These are phyloP conservation scores for Abelmoschus esculentus DNA, from an alignment of 345 rosid species.

Conservation along the genomic window DNA sequence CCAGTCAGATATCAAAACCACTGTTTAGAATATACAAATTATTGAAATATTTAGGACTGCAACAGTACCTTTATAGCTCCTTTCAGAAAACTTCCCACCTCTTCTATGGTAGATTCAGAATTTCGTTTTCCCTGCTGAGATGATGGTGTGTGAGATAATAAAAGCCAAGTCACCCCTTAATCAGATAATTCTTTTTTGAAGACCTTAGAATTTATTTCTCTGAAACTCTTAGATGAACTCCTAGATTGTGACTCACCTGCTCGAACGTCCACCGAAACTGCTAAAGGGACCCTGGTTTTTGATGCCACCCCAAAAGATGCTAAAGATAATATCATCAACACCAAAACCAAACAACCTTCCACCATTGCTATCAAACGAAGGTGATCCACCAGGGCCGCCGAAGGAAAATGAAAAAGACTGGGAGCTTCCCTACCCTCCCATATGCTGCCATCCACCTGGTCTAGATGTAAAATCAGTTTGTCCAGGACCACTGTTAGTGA, in stretches of 20 bases:
- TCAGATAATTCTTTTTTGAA: slow-evolving; percentile 58
- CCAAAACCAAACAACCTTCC: slow-evolving; percentile 54
- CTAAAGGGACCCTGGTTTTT: slow-evolving; percentile 16
- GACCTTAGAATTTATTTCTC: slow-evolving; percentile 38
- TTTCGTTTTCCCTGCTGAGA: slow-evolving; percentile 34
- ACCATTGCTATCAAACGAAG: slow-evolving; percentile 50
- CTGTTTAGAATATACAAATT: not conserved
- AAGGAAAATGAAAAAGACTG: slow-evolving; percentile 61
- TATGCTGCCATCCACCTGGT: slow-evolving; percentile 65
- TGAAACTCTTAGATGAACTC: slow-evolving; percentile 37
- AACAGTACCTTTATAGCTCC: slow-evolving; percentile 77
- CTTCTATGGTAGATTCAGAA: slow-evolving; percentile 51
- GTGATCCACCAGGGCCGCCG: slow-evolving; percentile 46
- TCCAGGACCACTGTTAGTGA: slow-evolving; percentile 56
- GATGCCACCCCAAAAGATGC: slow-evolving; percentile 21
- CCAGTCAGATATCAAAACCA: not conserved
- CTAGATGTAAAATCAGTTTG: slow-evolving; percentile 43
- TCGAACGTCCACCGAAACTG: slow-evolving; percentile 50
- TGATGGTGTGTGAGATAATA: slow-evolving; percentile 50
- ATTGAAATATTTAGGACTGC: not conserved
- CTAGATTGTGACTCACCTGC: slow-evolving; percentile 37
- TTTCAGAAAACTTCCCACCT: slow-evolving; percentile 52
- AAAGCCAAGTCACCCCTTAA: slow-evolving; percentile 88
- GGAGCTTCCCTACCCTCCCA: slow-evolving; percentile 67
- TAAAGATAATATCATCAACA: slow-evolving; percentile 55